Evolutionary conservation across 169 alveolate species (phyloP), one percentile per base, ranked within the genome.

Genomic region (Plasmodium blacklocki): DNA sequence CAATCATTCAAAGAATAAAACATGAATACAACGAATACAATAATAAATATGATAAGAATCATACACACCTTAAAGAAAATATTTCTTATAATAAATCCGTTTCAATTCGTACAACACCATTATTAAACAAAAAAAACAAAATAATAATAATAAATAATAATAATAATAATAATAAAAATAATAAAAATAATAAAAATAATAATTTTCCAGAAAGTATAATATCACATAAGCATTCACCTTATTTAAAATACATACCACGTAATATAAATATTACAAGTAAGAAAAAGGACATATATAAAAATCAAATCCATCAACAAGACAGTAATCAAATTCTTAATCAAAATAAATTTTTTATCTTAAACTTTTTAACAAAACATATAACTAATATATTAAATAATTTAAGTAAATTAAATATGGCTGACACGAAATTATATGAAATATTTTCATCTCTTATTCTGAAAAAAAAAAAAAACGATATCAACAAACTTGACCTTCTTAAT

Each of bases 391-490:
- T 85, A 2, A 85, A 85, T 63, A 85, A 85, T 9, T 26, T 85
- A 11, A 85, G 92, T 54, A 85, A 85, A 70, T 5, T 85, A 71
- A 85, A 85, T 49, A 64, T 59, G 26, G 92, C 92, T 12, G 92
- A 85, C 32, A 43, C 32, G 12, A 26, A 85, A 52, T 15, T 85
- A 19, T 85, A 71, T 52, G 56, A 59, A 39, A 72, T 85, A 23
- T 85, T 70, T 71, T 23, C 92, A 12, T 29, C 59, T 32, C 54
- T 85, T n/a, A 58, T 85, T 85, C 60, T 85, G 19, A 59, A 26
- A 71, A 85, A 85, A 39, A 23, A 71, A 59, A 71, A 85, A 4
- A 52, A 52, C 11, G 21, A 83, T 29, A 85, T 85, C 2, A 85
- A 85, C 11, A 85, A 85, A 14, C 14, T 85, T 4, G 92, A 85